Evolutionary conservation across 805 yeast genomes (phyloP).

Genomic region (Candida patagonica): DNA sequence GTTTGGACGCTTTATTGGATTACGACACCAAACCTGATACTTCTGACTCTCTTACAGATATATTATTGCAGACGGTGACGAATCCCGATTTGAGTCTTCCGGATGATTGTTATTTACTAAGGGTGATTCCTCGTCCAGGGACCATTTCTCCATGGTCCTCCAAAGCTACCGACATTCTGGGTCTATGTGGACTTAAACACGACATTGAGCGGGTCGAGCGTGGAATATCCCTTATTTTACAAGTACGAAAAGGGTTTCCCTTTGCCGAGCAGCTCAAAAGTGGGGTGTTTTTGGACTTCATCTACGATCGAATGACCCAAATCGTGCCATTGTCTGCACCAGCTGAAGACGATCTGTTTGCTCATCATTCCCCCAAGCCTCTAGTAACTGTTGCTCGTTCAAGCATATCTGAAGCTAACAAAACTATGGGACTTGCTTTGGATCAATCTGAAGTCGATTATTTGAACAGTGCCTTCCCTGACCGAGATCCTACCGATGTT

Average conservation of each 20-base stretch:
- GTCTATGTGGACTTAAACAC: conserved; percentile 72
- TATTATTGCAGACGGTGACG: conserved; percentile 32
- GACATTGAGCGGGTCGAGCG: conserved; percentile 81
- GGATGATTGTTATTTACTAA: conserved; percentile 43
- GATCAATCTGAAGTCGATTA: conserved; percentile 91
- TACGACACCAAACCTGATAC: conserved; percentile 63
- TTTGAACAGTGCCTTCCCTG: conserved; percentile 64
- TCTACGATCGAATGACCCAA: conserved; percentile 95
- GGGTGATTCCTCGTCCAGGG: conserved; percentile 86
- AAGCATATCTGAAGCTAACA: conserved; percentile 67
- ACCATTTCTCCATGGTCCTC: conserved; percentile 99
- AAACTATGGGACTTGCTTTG: conserved; percentile 82
- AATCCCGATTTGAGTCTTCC: conserved; percentile 23
- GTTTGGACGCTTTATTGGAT: conserved; percentile 54
- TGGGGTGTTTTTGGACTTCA: conserved; percentile 53
- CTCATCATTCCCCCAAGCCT: conserved; percentile 73
- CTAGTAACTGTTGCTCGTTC: conserved; percentile 48
- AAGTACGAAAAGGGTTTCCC: conserved; percentile 64
- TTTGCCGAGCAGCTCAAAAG: conserved; percentile 44
- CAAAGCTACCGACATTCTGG: conserved; percentile 90
- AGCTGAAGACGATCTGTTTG: conserved; percentile 58
- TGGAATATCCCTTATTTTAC: conserved; percentile 68
- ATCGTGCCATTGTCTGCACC: conserved; percentile 49
- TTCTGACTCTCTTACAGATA: conserved; percentile 36
- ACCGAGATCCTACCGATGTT: conserved; percentile 93